phyloP scores from a whole-genome alignment of 78 protist species.

The Dictyostelium firmibasis region DNA sequence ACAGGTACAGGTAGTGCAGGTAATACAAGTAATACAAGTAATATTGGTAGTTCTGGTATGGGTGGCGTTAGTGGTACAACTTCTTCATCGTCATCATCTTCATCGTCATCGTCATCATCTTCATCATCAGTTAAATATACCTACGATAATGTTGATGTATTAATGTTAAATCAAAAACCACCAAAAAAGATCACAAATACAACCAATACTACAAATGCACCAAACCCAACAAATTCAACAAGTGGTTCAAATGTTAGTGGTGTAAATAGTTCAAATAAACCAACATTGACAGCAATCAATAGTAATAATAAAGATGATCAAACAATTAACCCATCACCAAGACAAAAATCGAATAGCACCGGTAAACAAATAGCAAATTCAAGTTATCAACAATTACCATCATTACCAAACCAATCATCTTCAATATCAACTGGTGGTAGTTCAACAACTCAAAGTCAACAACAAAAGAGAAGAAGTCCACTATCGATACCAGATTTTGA shows the following conservation, averaged over 20 bases:
- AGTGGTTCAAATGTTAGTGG: not conserved
- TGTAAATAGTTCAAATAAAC: not conserved
- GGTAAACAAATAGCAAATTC: not conserved
- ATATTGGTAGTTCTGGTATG: not conserved
- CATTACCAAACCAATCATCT: not conserved
- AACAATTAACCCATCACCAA: not conserved
- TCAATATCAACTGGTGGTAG: not conserved
- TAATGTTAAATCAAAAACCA: constrained; percentile 31
- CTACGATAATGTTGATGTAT: constrained; percentile 64
- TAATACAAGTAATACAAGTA: not conserved
- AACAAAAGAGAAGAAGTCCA: not conserved
- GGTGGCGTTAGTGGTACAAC: not conserved
- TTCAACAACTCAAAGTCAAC: not conserved
- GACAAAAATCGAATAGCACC: not conserved
- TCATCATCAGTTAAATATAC: constrained; percentile 33
- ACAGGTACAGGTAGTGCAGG: not conserved
- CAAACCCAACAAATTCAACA: not conserved
- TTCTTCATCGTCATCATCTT: not conserved
- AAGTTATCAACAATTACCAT: not conserved
- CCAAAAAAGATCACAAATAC: constrained; percentile 38
- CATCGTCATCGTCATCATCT: too few species aligned
- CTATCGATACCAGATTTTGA: constrained; percentile 53
- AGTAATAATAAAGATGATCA: not conserved
- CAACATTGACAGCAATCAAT: not conserved
- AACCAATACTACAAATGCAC: not conserved